Evolutionary conservation across 495 filamentous ascomycete genomes (phyloP).

Genomic region (Penicillium lagena): DNA sequence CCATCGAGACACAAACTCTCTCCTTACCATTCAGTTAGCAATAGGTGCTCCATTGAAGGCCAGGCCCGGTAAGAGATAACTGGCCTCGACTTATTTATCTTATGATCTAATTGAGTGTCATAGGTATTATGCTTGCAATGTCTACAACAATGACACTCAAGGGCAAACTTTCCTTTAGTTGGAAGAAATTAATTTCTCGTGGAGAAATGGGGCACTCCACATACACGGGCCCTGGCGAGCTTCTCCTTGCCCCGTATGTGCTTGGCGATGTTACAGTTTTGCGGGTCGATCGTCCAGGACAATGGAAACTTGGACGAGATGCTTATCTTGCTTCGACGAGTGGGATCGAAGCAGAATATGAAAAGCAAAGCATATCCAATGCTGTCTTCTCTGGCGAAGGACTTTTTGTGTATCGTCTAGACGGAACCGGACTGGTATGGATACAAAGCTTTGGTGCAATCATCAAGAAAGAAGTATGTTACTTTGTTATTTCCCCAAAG

Average conservation of each 20-base stretch:
- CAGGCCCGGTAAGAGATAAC: slow-evolving; percentile 58
- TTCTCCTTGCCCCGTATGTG: slow-evolving; percentile 77
- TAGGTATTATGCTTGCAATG: slow-evolving; percentile 92
- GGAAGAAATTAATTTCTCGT: slow-evolving; percentile 79
- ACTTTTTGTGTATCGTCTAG: slow-evolving; percentile 83
- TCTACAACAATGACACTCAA: slow-evolving; percentile 77
- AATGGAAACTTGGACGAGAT: slow-evolving; percentile 74
- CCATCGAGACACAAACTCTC: slow-evolving; percentile 84
- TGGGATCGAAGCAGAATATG: slow-evolving; percentile 74
- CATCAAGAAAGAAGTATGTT: slow-evolving; percentile 87
- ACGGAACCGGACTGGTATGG: slow-evolving; percentile 75
- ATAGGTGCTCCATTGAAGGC: slow-evolving; percentile 78
- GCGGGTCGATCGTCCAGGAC: too few relatives aligned
- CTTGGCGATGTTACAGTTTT: too few relatives aligned
- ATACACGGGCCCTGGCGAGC: slow-evolving; percentile 86
- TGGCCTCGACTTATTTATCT: too few relatives aligned
- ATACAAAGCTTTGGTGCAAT: slow-evolving; percentile 91
- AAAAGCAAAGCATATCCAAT: slow-evolving; percentile 82
- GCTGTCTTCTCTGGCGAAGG: slow-evolving; percentile 92
- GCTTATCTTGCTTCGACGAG: slow-evolving; percentile 73
- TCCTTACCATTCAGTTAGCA: slow-evolving; percentile 83
- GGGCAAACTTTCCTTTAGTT: slow-evolving; percentile 70
- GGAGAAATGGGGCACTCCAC: slow-evolving; percentile 74
- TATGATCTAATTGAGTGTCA: too few relatives aligned
- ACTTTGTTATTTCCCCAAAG: too few relatives aligned